Evolutionary conservation across 139 green algal species (phyloP).

Genomic region (Pseudopediastrum boryanum): DNA sequence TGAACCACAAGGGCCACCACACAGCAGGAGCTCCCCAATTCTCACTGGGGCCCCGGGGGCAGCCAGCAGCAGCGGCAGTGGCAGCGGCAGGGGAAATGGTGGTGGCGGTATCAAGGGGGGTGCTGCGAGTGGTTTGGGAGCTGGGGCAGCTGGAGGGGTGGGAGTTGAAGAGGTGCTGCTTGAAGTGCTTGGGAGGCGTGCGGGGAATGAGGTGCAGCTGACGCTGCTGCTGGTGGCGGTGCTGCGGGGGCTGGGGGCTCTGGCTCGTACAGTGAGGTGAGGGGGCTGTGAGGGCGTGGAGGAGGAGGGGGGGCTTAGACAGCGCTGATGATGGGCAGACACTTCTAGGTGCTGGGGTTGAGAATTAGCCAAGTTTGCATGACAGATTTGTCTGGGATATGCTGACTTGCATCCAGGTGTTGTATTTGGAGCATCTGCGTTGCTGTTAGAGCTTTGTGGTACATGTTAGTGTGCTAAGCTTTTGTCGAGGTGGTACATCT

Average conservation of each 20-base stretch:
- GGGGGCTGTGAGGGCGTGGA: background rate
- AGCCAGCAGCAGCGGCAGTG: conserved; percentile 22
- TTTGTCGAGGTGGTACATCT: too few relatives aligned
- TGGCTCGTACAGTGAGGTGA: conserved; percentile 59
- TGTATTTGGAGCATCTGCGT: background rate
- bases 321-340: background rate
- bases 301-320: background rate
- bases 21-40: too few relatives aligned
- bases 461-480: too few relatives aligned
- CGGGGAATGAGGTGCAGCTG: conserved; percentile 1
- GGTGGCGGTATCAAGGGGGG: background rate
- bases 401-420: background rate
- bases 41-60: background rate
- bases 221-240: conserved; percentile 71
- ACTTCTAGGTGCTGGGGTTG: background rate
- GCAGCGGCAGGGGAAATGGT: background rate
- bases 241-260: conserved; percentile 65
- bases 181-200: too few relatives aligned
- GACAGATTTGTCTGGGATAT: background rate
- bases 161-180: background rate
- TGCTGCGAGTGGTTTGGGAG: too few relatives aligned
- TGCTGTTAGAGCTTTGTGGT: too few relatives aligned
- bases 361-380: background rate
- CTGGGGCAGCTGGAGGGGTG: conserved; percentile 12
- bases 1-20: too few relatives aligned